Evolutionary conservation across 2,329 filamentous ascomycete genomes (phyloP).

Genomic region (Arthroderma uncinatum): DNA sequence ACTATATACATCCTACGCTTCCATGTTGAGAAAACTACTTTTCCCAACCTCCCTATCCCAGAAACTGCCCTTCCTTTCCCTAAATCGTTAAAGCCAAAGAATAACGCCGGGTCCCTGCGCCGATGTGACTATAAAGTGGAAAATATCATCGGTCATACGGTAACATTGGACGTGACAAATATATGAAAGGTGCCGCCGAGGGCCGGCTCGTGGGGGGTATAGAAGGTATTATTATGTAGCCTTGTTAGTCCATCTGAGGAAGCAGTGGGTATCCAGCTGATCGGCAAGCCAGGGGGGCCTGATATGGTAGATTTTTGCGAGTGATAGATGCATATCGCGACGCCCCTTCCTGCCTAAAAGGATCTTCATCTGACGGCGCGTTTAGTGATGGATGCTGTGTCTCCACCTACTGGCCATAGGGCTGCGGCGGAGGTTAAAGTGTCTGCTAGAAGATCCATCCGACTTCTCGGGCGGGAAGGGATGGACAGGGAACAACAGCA

Average conservation of each 20-base stretch:
- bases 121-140: not conserved
- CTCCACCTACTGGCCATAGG: no score
- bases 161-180: not conserved
- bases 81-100: not conserved
- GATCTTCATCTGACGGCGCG: no score
- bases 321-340: not conserved
- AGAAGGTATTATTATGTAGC: not conserved
- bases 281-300: no score
- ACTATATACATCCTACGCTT: not conserved
- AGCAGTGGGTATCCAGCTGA: no score
- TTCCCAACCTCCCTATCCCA: not conserved
- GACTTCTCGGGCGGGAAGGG: no score
- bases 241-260: no score
- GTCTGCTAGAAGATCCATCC: no score
- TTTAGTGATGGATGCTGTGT: no score
- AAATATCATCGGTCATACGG: not conserved
- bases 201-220: not conserved
- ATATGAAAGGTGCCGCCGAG: not conserved
- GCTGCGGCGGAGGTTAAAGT: not conserved
- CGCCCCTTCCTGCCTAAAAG: not conserved
- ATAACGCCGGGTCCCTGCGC: not conserved
- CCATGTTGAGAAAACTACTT: not conserved
- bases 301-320: no score
- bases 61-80: not conserved
- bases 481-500: no score